These are phyloP conservation scores for Yamadazyma paraphyllophila DNA, from an alignment of 805 yeast species.

Conservation along the genomic window DNA sequence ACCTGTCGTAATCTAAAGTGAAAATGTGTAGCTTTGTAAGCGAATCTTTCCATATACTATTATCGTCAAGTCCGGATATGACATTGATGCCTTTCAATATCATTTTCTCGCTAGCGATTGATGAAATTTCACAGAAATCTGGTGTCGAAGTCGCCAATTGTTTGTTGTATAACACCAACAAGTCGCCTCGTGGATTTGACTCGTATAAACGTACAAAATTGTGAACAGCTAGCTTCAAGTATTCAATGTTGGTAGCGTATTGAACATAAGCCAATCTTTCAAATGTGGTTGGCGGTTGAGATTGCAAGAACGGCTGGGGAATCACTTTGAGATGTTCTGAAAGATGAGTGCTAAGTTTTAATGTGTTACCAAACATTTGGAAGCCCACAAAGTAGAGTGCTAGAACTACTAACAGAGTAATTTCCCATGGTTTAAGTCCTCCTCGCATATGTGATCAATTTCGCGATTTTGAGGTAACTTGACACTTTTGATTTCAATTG, in stretches of 20 bases:
- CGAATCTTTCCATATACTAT: constrained; percentile 46
- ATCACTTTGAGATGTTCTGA: constrained; percentile 13
- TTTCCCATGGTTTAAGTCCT: constrained; percentile 2
- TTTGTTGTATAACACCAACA: constrained; percentile 43
- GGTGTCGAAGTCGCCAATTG: constrained; percentile 12
- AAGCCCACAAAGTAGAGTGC: background rate
- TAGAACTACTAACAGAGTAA: background rate
- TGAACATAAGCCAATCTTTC: constrained; percentile 53
- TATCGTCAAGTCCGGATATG: constrained; percentile 9
- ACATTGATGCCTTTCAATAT: constrained; percentile 24
- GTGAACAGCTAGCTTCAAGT: constrained; percentile 52
- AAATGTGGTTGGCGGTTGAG: constrained; percentile 11
- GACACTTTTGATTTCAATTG: background rate
- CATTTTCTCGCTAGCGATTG: constrained; percentile 20
- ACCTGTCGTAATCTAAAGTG: constrained; percentile 48
- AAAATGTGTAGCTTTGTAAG: constrained; percentile 58
- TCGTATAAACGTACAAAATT: constrained; percentile 38
- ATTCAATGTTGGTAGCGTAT: constrained; percentile 54
- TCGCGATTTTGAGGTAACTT: background rate
- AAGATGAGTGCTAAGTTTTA: background rate
- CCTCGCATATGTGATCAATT: background rate
- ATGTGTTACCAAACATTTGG: background rate
- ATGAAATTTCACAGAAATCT: constrained; percentile 14
- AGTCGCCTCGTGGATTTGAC: constrained; percentile 33
- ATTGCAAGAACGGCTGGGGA: constrained; percentile 22